Evolutionary conservation across 2,329 filamentous ascomycete genomes (phyloP), one percentile per base, ranked within the genome.

Genomic region (Cladosporium sp.): DNA sequence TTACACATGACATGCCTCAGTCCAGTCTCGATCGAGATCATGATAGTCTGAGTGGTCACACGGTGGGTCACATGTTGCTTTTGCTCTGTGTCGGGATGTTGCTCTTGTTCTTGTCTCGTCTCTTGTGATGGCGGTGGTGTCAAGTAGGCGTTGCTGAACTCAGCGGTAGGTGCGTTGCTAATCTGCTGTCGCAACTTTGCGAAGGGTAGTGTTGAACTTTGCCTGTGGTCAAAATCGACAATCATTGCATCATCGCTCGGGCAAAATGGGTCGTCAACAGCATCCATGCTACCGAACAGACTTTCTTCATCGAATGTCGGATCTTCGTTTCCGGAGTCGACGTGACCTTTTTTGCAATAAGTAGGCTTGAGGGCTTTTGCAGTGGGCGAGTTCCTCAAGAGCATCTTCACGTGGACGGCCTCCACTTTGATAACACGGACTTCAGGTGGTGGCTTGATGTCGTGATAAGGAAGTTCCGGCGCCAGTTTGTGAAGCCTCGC

Each of bases 371-470:
- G 18, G 32, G 12, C 3, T 34, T 32, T n/a, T 34, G 28, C 15
- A 34, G 30, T 8, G 18, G 15, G 18, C 32, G 52, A 8, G 5
- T 34, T 55, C n/a, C 52, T 34, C 52, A 55, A 21, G 14, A 58
- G 55, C 32, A 58, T 24, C 15, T 64, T 55, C 34, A 57, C 15
- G 26, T 24, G 36, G 18, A 64, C 15, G n/a, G 15, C 15, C 28
- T 57, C 51, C 24, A 64, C 49, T 24, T 24, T 34, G 11, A 32
- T 34, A 7, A 47, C 51, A 21, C 4, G 15, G n/a, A 64, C 51
- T n/a, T 51, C 61, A 26, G 61, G 24, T 34, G 61, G 61, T 21
- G 61, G 61, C n/a, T 64, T 55, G 2, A n/a, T 30, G n/a, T 64
- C 61, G 47, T 64, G 28, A 44, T 44, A 64, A 21, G 51, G 51